Evolutionary conservation across 805 yeast species (phyloP).

Genomic region (Candida caryicola): DNA sequence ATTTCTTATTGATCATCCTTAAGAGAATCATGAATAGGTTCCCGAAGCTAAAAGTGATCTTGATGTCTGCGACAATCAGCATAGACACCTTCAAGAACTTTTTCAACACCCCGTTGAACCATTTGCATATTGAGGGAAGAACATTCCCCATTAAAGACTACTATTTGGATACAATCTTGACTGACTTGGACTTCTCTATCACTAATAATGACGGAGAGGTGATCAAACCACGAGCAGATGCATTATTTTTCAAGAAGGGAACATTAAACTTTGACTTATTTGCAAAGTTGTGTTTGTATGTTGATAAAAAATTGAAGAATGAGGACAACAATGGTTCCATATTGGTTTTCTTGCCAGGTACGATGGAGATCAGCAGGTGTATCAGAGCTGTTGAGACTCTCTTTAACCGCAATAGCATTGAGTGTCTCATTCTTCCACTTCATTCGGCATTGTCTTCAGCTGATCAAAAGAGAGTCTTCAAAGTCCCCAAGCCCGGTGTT

Average conservation of each 20-base stretch:
- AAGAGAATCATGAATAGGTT: constrained; percentile 54
- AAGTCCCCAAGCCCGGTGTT: constrained; percentile 45
- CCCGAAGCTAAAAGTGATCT: constrained; percentile 60
- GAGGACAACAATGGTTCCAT: constrained; percentile 65
- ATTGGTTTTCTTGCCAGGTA: constrained; percentile 85
- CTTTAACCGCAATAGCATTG: constrained; percentile 15
- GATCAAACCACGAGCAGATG: constrained; percentile 59
- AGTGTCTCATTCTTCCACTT: constrained; percentile 59
- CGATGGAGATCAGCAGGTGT: constrained; percentile 76
- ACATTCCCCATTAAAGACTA: constrained; percentile 86
- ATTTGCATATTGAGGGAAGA: constrained; percentile 85
- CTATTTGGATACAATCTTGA: constrained; percentile 67
- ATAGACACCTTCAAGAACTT: constrained; percentile 62
- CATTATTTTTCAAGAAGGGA: constrained; percentile 63
- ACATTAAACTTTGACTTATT: constrained; percentile 74
- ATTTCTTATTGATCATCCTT: constrained; percentile 73
- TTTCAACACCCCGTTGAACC: constrained; percentile 53
- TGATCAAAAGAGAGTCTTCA: constrained; percentile 79
- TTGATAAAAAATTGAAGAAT: constrained; percentile 47
- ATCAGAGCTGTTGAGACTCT: constrained; percentile 35
- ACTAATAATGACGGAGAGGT: constrained; percentile 40
- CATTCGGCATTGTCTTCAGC: constrained; percentile 84
- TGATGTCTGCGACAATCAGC: constrained; percentile 95
- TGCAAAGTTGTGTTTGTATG: constrained; percentile 48
- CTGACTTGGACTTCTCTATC: constrained; percentile 55